Conservation (phyloP, 2,329 filamentous ascomycete species). For the Magnaporthiopsis incrustans region DNA sequence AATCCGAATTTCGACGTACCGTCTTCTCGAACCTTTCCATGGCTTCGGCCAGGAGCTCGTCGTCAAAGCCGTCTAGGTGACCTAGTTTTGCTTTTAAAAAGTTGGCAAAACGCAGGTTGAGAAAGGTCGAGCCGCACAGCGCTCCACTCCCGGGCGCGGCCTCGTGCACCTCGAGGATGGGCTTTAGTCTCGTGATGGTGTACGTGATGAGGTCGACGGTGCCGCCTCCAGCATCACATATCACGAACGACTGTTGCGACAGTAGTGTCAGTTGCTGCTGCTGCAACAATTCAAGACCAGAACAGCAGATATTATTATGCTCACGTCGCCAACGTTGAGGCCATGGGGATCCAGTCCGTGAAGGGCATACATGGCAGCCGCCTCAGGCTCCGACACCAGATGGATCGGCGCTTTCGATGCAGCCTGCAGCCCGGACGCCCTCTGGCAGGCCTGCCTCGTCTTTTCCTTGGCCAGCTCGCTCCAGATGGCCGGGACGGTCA, state of each 20-base stretch:
- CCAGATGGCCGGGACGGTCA: constrained; percentile 54
- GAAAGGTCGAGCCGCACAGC: constrained; percentile 39
- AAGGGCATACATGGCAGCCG: constrained; percentile 41
- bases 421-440: constrained; percentile 6
- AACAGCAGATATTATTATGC: no score
- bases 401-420: not conserved
- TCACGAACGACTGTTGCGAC: constrained; percentile 31
- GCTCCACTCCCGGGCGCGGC: constrained; percentile 40
- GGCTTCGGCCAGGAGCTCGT: constrained; percentile 31
- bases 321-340: constrained; percentile 31
- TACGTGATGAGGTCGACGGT: constrained; percentile 47
- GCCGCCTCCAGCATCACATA: constrained; percentile 47
- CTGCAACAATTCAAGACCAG: not conserved
- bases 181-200: constrained; percentile 33
- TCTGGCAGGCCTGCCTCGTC: constrained; percentile 36
- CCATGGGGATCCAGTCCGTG: constrained; percentile 33
- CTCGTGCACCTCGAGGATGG: constrained; percentile 37
- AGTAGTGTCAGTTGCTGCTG: not conserved
- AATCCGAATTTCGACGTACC: not conserved
- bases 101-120: constrained; percentile 39
- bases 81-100: constrained; percentile 36
- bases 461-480: constrained; percentile 44
- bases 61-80: constrained; percentile 33
- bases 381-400: constrained; percentile 45
- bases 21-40: constrained; percentile 36